Evolutionary conservation across 2,329 filamentous ascomycete species (phyloP), one percentile per base, ranked within the genome.

Genomic region (Microdochium bolleyi): DNA sequence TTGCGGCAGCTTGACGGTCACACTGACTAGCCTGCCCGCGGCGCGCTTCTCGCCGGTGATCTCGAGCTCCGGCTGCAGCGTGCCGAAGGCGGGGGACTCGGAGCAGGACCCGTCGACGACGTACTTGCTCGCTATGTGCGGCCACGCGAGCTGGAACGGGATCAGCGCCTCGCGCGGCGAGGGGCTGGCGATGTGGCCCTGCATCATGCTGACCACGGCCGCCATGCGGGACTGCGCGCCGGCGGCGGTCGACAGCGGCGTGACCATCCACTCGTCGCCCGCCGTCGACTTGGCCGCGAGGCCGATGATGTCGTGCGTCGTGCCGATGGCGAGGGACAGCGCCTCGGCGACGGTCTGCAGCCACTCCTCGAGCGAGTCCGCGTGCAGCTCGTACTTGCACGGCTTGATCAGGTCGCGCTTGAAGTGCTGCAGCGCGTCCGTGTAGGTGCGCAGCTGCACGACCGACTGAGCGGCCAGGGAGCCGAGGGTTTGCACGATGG

Each of bases 131-230:
- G 53, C 55, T 24, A 67, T 60, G 55, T 66, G 70, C 7, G 64
- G 64, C 55, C 63, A 66, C 1, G 64, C 69, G 24, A 72, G 59
- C 27, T 50, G 48, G 8, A 58, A 58, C 1, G 69, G 67, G 3
- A 71, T 54, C 7, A 63, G 50, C 1, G 62, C 63, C 57, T 71
- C 70, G 11, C 69, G 61, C 0, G 65, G 63, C 21, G 67, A 60
- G 1, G 64, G 58, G 1, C 65, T 58, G 0, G 67, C 64, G 2
- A 64, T 56, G 53, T 65, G 67, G 52, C 62, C 61, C 57, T 70
- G 68, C 67, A 72, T 72, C 61, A 72, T 62, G 59, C 71, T 70
- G 48, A 70, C 52, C 24, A 71, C 61, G 49, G 63, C 70, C 0
- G 60, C 58, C 61, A 67, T 67, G 52, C 70, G 63, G 0, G 62